Base-by-base conservation (phyloP, 306 rosid species). In the Cicer chorassanicum region DNA sequence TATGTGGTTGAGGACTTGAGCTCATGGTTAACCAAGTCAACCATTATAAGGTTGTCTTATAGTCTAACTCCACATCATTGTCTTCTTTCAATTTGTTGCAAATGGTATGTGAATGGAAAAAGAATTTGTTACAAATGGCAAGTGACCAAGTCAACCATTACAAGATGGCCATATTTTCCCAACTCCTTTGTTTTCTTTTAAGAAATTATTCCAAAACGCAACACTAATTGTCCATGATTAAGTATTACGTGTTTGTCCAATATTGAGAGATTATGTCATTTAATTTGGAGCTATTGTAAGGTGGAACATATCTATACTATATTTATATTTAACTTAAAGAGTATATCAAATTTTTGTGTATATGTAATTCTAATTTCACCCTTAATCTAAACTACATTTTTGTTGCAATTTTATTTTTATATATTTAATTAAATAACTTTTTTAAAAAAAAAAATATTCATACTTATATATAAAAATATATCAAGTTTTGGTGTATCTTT, bases 1-100 rank as follows among this genome's bases (percentile, higher is more conserved):
- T 40, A 68, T 19, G 46, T 46, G 49, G 50, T 70, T 51, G 36
- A 67, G 16, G 16, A 43, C 39, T 70, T 51, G 9, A 67, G 49
- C 0, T 45, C 6, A 38, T 60, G 43, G 53, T 70, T 38, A 56
- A 67, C 74, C 59, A 51, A 78, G 80, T 78, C 82, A 75, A 78
- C 76, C 79, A 57, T 63, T 51, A 7, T 34, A 36, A 11, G 19
- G 29, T 68, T 83, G 84, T 80, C 79, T 15, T 36, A 69, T 66
- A 43, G 59, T 74, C 45, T 46, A 72, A 29, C 66, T 59, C 15
- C 14, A 56, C 14, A 21, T 15, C 64, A 41, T 74, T 66, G 65
- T 43, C 79, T 42, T 78, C 18, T 70, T 42, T 7, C 43, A 12
- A 60, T 60, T 60, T 19, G 34, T 24, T 24, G 2, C 34, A 4